phyloP scores from a whole-genome alignment of 2,329 filamentous ascomycete genomes.

The Mollisiaceae sp. region DNA sequence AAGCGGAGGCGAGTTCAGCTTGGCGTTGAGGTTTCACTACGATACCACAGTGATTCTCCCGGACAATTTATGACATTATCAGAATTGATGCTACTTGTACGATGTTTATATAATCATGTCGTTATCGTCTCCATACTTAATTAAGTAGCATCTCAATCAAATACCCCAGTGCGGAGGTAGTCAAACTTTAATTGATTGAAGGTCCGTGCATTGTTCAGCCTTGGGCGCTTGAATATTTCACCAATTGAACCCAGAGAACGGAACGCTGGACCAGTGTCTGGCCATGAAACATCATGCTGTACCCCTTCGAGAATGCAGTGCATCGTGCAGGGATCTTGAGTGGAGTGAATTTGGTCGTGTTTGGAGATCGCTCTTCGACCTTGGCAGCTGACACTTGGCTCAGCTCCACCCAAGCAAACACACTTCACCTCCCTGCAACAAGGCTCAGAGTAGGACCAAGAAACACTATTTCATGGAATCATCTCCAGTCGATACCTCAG shows the following conservation, averaged over 20 bases:
- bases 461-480: not conserved
- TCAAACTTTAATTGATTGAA: too few relatives aligned
- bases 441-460: not conserved
- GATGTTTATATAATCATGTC: too few relatives aligned
- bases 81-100: too few relatives aligned
- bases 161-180: too few relatives aligned
- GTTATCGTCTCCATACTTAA: too few relatives aligned
- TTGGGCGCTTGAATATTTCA: too few relatives aligned
- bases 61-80: not conserved
- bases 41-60: not conserved
- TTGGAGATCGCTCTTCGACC: not conserved
- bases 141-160: too few relatives aligned
- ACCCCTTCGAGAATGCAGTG: not conserved
- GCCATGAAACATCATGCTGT: too few relatives aligned
- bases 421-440: not conserved
- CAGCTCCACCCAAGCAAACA: not conserved
- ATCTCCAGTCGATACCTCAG: not conserved
- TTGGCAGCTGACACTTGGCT: conserved; percentile 8
- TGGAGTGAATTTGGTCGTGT: too few relatives aligned
- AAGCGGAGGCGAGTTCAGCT: not conserved
- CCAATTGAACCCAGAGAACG: too few relatives aligned
- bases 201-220: too few relatives aligned
- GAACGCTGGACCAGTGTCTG: too few relatives aligned
- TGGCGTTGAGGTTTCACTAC: not conserved
- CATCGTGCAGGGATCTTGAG: not conserved